These are phyloP conservation scores for Babesia gibsoni DNA, from an alignment of 169 alveolate species.

Conservation along the genomic window DNA sequence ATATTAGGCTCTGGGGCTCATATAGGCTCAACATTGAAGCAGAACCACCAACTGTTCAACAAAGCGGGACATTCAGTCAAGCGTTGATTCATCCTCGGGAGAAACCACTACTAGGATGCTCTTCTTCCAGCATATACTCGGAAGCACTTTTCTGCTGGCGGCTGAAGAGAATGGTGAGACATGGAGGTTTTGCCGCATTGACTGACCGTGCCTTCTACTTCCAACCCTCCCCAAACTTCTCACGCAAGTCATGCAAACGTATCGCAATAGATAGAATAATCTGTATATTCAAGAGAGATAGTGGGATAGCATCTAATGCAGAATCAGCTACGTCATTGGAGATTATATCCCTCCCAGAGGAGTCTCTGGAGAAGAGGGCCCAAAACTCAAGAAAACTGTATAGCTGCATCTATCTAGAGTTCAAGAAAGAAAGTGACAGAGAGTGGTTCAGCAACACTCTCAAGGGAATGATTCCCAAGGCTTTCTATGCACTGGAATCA, in stretches of 20 bases:
- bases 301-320: slow-evolving; percentile 69
- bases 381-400: slow-evolving; percentile 53
- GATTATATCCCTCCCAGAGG: slow-evolving; percentile 78
- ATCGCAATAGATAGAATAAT: slow-evolving; percentile 67
- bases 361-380: slow-evolving; percentile 30
- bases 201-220: slow-evolving; percentile 76
- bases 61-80: slow-evolving; percentile 54
- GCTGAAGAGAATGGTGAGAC: slow-evolving; percentile 74
- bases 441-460: slow-evolving; percentile 67
- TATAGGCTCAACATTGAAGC: slow-evolving; percentile 21
- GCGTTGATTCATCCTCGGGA: slow-evolving; percentile 66
- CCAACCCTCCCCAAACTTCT: slow-evolving; percentile 79
- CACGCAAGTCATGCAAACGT: slow-evolving; percentile 75
- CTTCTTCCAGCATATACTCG: slow-evolving; percentile 23
- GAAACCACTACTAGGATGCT: slow-evolving; percentile 56
- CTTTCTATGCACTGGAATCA: slow-evolving; percentile 69
- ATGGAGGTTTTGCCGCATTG: slow-evolving; percentile 76
- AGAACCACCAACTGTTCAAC: slow-evolving; percentile 2
- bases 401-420: slow-evolving; percentile 76
- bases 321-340: slow-evolving; percentile 74
- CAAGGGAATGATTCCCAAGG: slow-evolving; percentile 59
- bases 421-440: slow-evolving; percentile 68
- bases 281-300: slow-evolving; percentile 76
- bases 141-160: slow-evolving; percentile 75
- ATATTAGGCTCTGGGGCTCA: slow-evolving; percentile 17